Base-by-base conservation (phyloP, 176 grass and related monocot species). In the Oryza meridionalis region DNA sequence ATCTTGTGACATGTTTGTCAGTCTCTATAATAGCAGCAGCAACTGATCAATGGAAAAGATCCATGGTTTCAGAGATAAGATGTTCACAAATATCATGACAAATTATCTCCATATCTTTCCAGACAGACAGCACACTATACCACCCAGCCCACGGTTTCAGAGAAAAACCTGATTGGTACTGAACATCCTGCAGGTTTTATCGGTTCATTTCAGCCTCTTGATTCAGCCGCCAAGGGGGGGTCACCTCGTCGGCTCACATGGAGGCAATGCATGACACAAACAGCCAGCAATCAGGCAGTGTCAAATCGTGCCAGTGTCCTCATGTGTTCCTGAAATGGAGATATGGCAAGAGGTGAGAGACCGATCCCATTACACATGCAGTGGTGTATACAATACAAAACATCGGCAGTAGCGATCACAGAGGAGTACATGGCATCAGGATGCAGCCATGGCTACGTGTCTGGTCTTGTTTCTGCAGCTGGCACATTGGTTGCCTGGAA, bases 1-100 rank as follows among this genome's bases (percentile, higher is more conserved):
- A 80, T 76, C 88, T 38, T 87, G 84, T 90, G 84, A 90, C 46
- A 58, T 58, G 53, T 58, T 21, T 58, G 53, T 21, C 79, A 73
- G 61, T 61, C 21, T 9, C 37, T 38, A 86, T 62, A 61, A 86
- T 69, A 61, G 73, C n/a, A 78, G 6, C 65, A 70, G 72, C 68
- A 73, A 65, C 79, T 15, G 58, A 82, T 63, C 70, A 38, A 38
- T 10, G 53, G 53, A 38, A 86, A 82, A 43, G 58, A n/a, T 27
- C 69, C 75, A 71, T 37, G 58, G 45, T 35, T 35, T 35, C 33
- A 35, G 67, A 15, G 75, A 19, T 0, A 77, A 70, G 51, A 37
- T n/a, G 81, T 69, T 69, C 87, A 80, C 32, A 49, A 2, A 37
- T 50, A 46, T 67, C 75, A 24, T 78, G 74, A 40, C 66, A 72